Base-by-base conservation (phyloP, 2,329 filamentous ascomycete genomes). In the Graphium sp. region DNA sequence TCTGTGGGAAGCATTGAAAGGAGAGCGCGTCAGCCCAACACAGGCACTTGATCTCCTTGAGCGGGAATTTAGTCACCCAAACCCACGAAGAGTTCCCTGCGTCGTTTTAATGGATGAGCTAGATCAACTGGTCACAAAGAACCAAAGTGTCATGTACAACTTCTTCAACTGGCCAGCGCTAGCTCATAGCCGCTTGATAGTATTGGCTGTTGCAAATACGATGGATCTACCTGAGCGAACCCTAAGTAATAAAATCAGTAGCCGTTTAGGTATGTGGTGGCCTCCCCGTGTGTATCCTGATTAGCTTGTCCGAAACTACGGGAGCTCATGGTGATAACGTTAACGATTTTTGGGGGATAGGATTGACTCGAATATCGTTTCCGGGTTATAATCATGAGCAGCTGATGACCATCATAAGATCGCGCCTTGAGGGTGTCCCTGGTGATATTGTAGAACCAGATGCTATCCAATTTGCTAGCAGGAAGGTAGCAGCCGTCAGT, bases 101-200 rank as follows among this genome's bases (percentile, higher is more conserved):
- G 89, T 98, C 10, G 89, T 98, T 3, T 57, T 98, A 28, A 98
- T 98, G 89, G 89, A 98, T 44, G 89, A 98, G 53, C 65, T 98
- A 26, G 89, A 98, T 48, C 89, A 98, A 53, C 68, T 98, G 6
- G 91, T 98, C 5, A 98, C 89, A 9, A 89, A 87, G 46, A 95
- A 93, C 44, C 91, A 98, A 50, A 87, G 82, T n/a, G 89, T 98
- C 53, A 98, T 98, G 89, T 98, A 98, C 58, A 98, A 98, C 52
- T 98, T 98, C 52, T 98, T 98, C 66, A 98, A 98, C 46, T 98
- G 89, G 89, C 89, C 89, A 4, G 80, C 82, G 8, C 61, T 95
- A 30, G 71, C 81, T 28, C 85, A 98, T 51, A 93, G 83, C 30
- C 73, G 85, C 27, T 63, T 98, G 24, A 94, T 98, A 48, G 91